Evolutionary conservation across 495 filamentous ascomycete genomes (phyloP).

Genomic region (Tetracladium marchalianum): DNA sequence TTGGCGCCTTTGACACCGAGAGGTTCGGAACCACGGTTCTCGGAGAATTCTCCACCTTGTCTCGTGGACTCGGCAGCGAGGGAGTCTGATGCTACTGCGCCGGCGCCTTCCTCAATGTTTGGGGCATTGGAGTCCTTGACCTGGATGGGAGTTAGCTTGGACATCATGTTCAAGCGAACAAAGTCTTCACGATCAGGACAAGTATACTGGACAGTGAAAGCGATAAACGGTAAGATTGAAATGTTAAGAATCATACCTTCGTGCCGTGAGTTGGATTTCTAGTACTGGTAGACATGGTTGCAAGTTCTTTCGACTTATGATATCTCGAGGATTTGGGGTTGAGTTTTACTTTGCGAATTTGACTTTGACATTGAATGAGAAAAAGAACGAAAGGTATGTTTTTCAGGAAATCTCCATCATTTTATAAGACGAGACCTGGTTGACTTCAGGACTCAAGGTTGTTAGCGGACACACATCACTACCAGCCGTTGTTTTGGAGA

Average conservation of each 20-base stretch:
- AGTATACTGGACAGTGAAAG: no score
- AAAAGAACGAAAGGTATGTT: no score
- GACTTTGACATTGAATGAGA: no score
- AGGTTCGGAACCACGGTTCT: constrained; percentile 41
- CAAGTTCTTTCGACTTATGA: neutral
- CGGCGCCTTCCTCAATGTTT: constrained; percentile 40
- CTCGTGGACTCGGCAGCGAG: constrained; percentile 53
- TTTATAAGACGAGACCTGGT: no score
- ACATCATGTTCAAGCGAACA: neutral
- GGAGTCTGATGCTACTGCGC: constrained; percentile 50
- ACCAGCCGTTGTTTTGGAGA: no score
- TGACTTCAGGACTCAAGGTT: no score
- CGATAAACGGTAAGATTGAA: neutral
- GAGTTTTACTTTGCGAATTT: neutral
- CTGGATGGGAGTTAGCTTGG: constrained; percentile 3
- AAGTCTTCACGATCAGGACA: no score
- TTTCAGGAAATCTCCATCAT: no score
- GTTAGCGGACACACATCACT: no score
- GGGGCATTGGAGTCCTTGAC: constrained; percentile 36
- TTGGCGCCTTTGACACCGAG: constrained; percentile 33
- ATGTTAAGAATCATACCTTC: constrained; percentile 7
- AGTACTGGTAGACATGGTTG: constrained; percentile 9
- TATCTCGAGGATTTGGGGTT: neutral
- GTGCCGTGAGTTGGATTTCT: constrained; percentile 11
- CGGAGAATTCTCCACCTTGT: constrained; percentile 39